These are phyloP conservation scores for Lichina pygmaea DNA, from an alignment of 495 filamentous ascomycete species.

Conservation along the genomic window DNA sequence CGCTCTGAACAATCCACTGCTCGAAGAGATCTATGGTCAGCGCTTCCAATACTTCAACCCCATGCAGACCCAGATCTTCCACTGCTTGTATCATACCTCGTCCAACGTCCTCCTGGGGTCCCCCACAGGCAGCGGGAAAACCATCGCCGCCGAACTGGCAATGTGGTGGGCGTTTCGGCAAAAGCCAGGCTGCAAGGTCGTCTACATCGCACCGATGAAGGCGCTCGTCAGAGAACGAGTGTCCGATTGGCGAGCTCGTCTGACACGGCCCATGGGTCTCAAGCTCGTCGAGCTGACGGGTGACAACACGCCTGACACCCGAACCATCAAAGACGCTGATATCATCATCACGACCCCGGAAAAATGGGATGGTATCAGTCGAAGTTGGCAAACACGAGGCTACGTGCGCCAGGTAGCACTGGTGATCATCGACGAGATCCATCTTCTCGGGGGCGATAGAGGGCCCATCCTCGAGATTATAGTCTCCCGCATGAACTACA, in stretches of 20 bases:
- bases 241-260: slow-evolving; percentile 69
- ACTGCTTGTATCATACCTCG: slow-evolving; percentile 71
- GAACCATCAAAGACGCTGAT: slow-evolving; percentile 81
- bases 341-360: slow-evolving; percentile 97
- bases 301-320: slow-evolving; percentile 91
- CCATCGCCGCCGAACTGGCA: slow-evolving; percentile 81
- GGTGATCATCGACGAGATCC: slow-evolving; percentile 98
- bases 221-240: slow-evolving; percentile 91
- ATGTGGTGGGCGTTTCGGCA: slow-evolving; percentile 99
- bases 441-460: slow-evolving; percentile 80
- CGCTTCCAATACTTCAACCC: slow-evolving; percentile 94
- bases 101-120: slow-evolving; percentile 91
- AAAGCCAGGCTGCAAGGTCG: slow-evolving; percentile 84
- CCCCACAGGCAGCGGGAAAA: slow-evolving; percentile 92
- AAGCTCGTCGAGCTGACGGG: slow-evolving; percentile 91
- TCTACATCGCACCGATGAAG: slow-evolving; percentile 99
- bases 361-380: slow-evolving; percentile 98
- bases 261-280: slow-evolving; percentile 63
- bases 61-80: slow-evolving; percentile 97
- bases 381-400: slow-evolving; percentile 89
- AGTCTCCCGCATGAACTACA: slow-evolving; percentile 98
- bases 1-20: slow-evolving; percentile 60
- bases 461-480: slow-evolving; percentile 98
- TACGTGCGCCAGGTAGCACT: slow-evolving; percentile 89
- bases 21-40: slow-evolving; percentile 70